Base-by-base conservation (phyloP, 805 yeast genomes). In the Soucietia sequanensis region DNA sequence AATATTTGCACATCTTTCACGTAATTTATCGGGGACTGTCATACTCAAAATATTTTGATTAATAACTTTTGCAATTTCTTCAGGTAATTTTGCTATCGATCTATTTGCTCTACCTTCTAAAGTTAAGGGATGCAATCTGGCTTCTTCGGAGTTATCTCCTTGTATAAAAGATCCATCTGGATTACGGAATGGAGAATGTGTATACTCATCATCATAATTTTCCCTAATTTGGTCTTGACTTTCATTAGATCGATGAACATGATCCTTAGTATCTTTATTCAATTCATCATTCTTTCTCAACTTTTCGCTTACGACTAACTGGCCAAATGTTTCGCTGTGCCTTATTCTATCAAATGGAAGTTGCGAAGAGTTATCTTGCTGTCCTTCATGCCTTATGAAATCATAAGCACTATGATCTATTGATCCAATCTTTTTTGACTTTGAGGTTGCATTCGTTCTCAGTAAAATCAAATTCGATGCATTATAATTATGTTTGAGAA, bases 11-110 rank as follows among this genome's bases (percentile, higher is more conserved):
- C 80, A 88, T 8, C 78, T 69, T 36, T 74, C 74, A 37, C 90
- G 69, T 30, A 89, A 55, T 27, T 72, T 67, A 44, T 73, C 81
- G 0, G 96, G 95, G 4, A 71, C 60, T 30, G 79, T 70, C n/a
- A 69, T 57, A 6, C 74, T 64, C 35, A 82, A 49, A 37, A 89
- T 81, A 48, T 84, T 75, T 44, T 82, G 74, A 41, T 78, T 72
- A 27, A 89, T 82, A 0, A 75, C 71, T 23, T 72, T 65, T 1
- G 87, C 61, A 3, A 89, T 65, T 4, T 52, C 61, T 1, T 62
- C 60, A 0, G 95, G 95, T 12, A 89, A 52, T 32, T 57, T 59
- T 4, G 81, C 55, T 34, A 77, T 80, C 2, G 56, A 48, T 32
- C 79, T 68, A 27, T 74, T 75, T 8, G 72, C 69, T 38, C 80